Base-by-base conservation (phyloP, 768 basidiomycete genomes). In the Gyrodon lividus region DNA sequence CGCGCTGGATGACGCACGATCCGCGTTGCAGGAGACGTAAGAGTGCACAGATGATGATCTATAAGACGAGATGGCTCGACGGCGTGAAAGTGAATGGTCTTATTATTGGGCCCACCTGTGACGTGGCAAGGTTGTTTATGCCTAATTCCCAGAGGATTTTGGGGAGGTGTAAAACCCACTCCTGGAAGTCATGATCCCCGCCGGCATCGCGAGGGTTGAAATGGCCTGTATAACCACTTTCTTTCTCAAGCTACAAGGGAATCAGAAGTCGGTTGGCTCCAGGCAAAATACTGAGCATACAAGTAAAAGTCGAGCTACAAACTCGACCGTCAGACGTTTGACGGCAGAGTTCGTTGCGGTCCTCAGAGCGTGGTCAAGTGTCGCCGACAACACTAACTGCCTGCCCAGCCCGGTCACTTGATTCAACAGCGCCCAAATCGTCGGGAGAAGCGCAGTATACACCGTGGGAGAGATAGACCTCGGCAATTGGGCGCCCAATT, bases 121-220 rank as follows among this genome's bases (percentile, higher is more conserved):
- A 84, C 4, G 78, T 70, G 1, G 67, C 58, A 16, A 78, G 63
- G 62, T 90, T 80, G 47, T 68, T 78, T 9, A 68, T 69, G 3
- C 87, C 86, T 9, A 88, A 67, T 66, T 98, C 94, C 95, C 95
- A 98, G 4, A 98, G 72, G 6, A 78, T 77, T 68, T 82, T 86
- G 0, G 94, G 92, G 39, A 97, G 77, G 56, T 87, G 82, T 23
- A 77, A 66, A 16, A 92, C 57, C 92, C 94, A 97, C 19, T 77
- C 77, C 45, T 75, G 70, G 34, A 86, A 67, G 46, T 69, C 74
- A 28, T 50, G 59, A 22, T 54, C 59, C 37, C 62, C 63, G 4
- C 52, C 58, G 51, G 57, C 64, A 54, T 49, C 68, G 57, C 44
- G 59, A 19, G 76, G 56, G 13, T 66, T 69, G 59, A 86, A 80